Conservation (phyloP, 345 rosid genomes). For the Syzygium jambos region DNA sequence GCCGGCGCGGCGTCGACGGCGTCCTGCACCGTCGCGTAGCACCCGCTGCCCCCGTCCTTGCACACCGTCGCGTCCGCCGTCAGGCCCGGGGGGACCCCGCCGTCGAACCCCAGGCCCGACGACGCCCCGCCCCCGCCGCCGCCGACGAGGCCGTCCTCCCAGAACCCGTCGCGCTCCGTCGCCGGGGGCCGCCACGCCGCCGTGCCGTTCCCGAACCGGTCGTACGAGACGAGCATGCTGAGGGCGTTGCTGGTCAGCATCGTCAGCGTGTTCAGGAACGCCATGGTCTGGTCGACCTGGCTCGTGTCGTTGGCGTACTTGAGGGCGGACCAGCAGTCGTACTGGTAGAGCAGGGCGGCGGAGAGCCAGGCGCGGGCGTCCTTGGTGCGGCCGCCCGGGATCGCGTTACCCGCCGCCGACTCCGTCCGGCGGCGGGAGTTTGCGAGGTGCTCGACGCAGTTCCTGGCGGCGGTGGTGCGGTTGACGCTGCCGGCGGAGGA, state of each 20-base stretch:
- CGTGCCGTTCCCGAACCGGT: constrained; percentile 12
- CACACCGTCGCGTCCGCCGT: constrained; percentile 32
- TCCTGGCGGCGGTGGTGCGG: constrained; percentile 24
- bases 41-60: constrained; percentile 11
- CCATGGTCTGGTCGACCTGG: constrained; percentile 14
- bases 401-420: constrained; percentile 3
- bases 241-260: constrained; percentile 29
- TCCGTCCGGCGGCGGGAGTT: constrained; percentile 20
- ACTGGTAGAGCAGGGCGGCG: constrained; percentile 31
- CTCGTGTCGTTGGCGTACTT: constrained; percentile 37
- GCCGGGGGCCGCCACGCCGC: constrained; percentile 20
- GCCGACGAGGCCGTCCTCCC: not conserved
- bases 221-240: constrained; percentile 28
- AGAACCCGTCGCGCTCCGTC: constrained; percentile 37
- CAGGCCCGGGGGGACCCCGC: constrained; percentile 10
- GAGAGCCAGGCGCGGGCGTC: constrained; percentile 38
- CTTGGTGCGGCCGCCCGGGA: constrained; percentile 19
- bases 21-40: constrained; percentile 29
- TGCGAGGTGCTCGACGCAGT: constrained; percentile 23
- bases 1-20: constrained; percentile 40
- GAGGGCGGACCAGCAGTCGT: constrained; percentile 32
- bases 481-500: constrained; percentile 14
- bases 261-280: constrained; percentile 16
- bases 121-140: not conserved
- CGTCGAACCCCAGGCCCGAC: not conserved